Percentiles rank a stretch among this genome's conserved stretches.
These are phyloP conservation scores for Hymenoscyphus occultus DNA, from an alignment of 2,329 filamentous ascomycete genomes.

Conservation along the genomic window DNA sequence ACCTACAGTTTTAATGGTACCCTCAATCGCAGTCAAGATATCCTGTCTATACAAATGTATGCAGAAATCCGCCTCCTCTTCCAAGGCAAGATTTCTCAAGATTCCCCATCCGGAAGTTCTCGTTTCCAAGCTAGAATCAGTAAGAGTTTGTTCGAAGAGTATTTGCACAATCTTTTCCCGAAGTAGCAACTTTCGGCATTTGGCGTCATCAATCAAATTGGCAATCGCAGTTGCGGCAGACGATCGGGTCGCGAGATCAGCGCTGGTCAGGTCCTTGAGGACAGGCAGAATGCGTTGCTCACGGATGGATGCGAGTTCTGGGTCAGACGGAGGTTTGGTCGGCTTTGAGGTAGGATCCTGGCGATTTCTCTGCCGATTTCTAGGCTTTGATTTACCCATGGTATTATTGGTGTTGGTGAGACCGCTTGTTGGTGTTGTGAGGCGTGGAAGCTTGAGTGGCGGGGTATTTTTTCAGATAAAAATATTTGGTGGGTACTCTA, in stretches of 20 bases:
- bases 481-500: neutral
- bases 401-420: neutral
- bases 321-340: constrained; percentile 60
- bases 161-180: constrained; percentile 64
- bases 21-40: constrained; percentile 57
- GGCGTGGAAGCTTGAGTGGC: neutral
- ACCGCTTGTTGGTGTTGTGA: neutral
- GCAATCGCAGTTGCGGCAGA: constrained; percentile 57
- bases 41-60: constrained; percentile 62
- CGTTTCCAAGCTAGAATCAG: constrained; percentile 60
- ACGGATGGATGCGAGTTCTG: constrained; percentile 60
- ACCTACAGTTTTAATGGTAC: constrained; percentile 52
- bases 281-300: constrained; percentile 63
- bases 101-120: constrained; percentile 67
- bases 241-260: constrained; percentile 57
- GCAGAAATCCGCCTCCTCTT: constrained; percentile 66
- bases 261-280: constrained; percentile 56
- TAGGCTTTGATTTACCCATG: constrained; percentile 59
- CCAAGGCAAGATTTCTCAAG: constrained; percentile 56
- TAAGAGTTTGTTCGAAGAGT: constrained; percentile 61
- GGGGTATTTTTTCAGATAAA: constrained; percentile 8
- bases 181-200: constrained; percentile 62
- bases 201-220: constrained; percentile 59
- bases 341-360: constrained; percentile 55
- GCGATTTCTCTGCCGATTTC: constrained; percentile 50